phyloP scores from a whole-genome alignment of 148 eudicot species.

The Nyssa sinensis region DNA sequence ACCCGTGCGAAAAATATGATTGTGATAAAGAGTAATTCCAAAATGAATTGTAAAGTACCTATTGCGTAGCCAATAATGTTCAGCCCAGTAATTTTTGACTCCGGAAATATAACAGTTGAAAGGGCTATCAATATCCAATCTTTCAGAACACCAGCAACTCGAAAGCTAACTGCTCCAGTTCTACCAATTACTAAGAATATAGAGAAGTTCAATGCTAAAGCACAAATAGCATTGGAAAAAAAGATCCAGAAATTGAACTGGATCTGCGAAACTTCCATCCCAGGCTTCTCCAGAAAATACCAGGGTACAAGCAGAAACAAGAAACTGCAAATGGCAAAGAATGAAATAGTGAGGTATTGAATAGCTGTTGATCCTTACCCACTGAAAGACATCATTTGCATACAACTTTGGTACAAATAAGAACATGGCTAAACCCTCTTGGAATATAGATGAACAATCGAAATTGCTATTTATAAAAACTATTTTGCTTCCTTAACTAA shows the following conservation, averaged over 20 bases:
- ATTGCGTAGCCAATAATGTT: conserved; percentile 20
- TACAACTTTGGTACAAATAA: not conserved
- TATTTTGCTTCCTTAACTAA: no score
- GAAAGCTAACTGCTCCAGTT: conserved; percentile 23
- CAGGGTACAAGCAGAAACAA: conserved; percentile 29
- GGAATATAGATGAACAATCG: no score
- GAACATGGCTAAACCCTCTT: not conserved
- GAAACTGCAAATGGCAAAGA: conserved; percentile 19
- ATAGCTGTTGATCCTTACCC: not conserved
- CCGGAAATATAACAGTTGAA: conserved; percentile 21
- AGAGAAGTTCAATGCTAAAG: conserved; percentile 19
- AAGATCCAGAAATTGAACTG: conserved; percentile 26
- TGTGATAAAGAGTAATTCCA: not conserved
- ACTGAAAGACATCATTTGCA: not conserved
- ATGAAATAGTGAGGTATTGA: not conserved
- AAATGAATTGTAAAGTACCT: not conserved
- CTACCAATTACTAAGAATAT: conserved; percentile 26
- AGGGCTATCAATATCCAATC: conserved; percentile 23
- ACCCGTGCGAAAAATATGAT: not conserved
- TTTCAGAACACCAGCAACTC: conserved; percentile 26
- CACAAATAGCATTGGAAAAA: conserved; percentile 19
- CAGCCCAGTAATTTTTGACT: conserved; percentile 17
- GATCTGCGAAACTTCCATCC: conserved; percentile 23
- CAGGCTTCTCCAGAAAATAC: conserved; percentile 25
- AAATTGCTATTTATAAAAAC: no score